These are phyloP conservation scores for Lodderomyces jiufengensis DNA, from an alignment of 1,139 yeast genomes.

Conservation along the genomic window DNA sequence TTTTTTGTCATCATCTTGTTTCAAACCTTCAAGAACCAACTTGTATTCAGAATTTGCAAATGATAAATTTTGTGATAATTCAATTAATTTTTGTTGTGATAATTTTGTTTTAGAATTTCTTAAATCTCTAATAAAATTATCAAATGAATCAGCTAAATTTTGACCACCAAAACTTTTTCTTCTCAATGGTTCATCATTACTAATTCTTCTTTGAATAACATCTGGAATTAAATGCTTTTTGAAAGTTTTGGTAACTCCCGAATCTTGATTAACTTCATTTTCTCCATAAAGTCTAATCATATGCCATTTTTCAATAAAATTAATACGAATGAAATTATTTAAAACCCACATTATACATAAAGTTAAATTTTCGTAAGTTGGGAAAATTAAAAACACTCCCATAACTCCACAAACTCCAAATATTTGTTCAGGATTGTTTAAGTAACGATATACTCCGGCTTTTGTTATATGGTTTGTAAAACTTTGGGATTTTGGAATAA, in stretches of 20 bases:
- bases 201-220: constrained; percentile 32
- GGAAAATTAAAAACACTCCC: constrained; percentile 69
- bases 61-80: constrained; percentile 38
- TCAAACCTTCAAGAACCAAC: constrained; percentile 24
- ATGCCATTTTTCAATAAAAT: constrained; percentile 75
- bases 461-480: constrained; percentile 56
- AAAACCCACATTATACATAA: constrained; percentile 68
- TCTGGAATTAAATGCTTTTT: constrained; percentile 49
- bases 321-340: constrained; percentile 63
- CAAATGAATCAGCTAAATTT: constrained; percentile 37
- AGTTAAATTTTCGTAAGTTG: constrained; percentile 51
- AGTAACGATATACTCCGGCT: constrained; percentile 80
- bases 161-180: constrained; percentile 20
- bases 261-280: constrained; percentile 52
- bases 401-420: constrained; percentile 81
- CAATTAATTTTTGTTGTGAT: constrained; percentile 37
- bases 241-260: constrained; percentile 67
- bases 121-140: constrained; percentile 39
- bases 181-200: constrained; percentile 17
- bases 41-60: constrained; percentile 39
- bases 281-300: constrained; percentile 79
- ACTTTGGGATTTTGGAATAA: constrained; percentile 47
- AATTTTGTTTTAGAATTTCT: constrained; percentile 29
- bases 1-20: constrained; percentile 15
- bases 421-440: constrained; percentile 81